Evolutionary conservation across 176 grass and related monocot species (phyloP), one percentile per base, ranked within the genome.

Genomic region (Canna indica): DNA sequence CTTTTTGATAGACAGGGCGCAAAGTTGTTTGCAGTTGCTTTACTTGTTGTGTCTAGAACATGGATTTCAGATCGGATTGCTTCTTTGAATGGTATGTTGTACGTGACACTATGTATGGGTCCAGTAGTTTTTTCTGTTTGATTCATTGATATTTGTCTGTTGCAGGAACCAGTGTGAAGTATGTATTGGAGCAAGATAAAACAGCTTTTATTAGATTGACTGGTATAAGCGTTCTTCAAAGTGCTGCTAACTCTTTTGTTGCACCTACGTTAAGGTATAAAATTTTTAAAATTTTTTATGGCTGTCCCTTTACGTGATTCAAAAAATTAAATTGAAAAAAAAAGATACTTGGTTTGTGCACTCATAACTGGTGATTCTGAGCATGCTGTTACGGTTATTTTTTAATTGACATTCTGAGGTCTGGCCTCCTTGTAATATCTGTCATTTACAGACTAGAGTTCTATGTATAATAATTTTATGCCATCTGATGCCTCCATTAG

Each of bases 51-150:
- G n/a, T n/a, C n/a, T n/a, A n/a, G n/a, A n/a, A n/a, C n/a, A n/a
- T n/a, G 82, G 84, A 97, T 97, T 64, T 97, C 93, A 24, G 93
- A 97, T 76, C 85, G 93, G 61, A 97, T 97, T 79, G 93, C 93
- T 78, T 92, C 93, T 18, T 83, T 97, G 60, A 97, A 92, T 83
- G 93, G 93, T 92, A 81, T 39, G 77, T n/a, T n/a, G n/a, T n/a
- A 62, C 71, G 16, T 78, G 36, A 70, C 53, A 73, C 5, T 59
- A 62, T 74, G 36, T 29, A 41, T 14, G 69, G 68, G 30, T 81
- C 14, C 67, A 57, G 67, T 42, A 73, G 61, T 73, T 83, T 68
- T 73, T 85, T 50, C 16, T 71, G 67, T 81, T 68, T 18, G 72
- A 68, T 68, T 58, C 35, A 66, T 87, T 59, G 52, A 74, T 16